phyloP scores from a whole-genome alignment of 139 green algal genomes.

The Haematococcus sp. region DNA sequence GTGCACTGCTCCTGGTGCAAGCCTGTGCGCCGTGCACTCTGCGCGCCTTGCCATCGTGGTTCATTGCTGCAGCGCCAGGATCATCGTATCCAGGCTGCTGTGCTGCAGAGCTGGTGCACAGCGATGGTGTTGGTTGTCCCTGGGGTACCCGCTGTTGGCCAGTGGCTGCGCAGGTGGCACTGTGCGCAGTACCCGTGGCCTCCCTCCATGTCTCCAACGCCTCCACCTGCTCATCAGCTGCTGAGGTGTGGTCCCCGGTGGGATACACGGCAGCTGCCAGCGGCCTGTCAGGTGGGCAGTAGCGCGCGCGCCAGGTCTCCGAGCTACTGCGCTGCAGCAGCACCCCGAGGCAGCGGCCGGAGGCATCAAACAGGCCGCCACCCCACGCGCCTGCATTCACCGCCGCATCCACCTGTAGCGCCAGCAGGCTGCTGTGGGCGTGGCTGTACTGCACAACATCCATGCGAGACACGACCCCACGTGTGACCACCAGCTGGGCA shows the following conservation, averaged over 20 bases:
- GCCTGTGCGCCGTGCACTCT: too few species aligned
- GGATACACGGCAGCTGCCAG: too few species aligned
- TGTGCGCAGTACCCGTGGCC: not conserved
- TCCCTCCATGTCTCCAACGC: not conserved
- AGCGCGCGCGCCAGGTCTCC: not conserved
- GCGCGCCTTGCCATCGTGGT: too few species aligned
- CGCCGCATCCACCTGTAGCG: not conserved
- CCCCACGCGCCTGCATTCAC: not conserved
- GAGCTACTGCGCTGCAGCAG: not conserved
- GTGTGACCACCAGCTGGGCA: not conserved
- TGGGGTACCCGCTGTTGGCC: too few species aligned
- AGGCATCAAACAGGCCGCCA: slow-evolving; percentile 1
- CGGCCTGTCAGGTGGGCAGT: not conserved
- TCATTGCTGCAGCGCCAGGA: too few species aligned
- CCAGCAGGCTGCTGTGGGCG: not conserved
- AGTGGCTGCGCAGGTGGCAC: too few species aligned
- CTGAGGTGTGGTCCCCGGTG: too few species aligned
- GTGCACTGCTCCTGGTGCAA: too few species aligned
- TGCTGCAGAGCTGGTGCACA: too few species aligned
- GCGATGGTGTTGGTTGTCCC: too few species aligned
- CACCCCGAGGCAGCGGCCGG: not conserved
- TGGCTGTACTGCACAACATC: slow-evolving; percentile 5
- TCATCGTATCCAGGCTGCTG: too few species aligned
- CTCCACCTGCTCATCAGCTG: not conserved
- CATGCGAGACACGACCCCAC: not conserved